Conservation (phyloP, 2,329 filamentous ascomycete species). For the Aspergillus sp. region DNA sequence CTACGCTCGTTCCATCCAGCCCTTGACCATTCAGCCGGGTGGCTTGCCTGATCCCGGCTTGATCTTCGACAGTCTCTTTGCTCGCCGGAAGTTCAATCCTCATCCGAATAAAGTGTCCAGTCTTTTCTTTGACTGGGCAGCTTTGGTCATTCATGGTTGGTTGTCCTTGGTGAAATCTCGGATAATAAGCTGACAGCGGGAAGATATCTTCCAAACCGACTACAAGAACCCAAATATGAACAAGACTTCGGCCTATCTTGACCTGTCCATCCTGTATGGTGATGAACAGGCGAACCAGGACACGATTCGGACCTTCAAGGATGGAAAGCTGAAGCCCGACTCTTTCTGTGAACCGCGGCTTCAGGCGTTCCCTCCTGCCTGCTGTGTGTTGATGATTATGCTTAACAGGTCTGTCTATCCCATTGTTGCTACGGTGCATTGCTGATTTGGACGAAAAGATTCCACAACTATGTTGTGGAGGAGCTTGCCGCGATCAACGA, state of each 20-base stretch:
- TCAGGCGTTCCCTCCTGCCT: conserved; percentile 61
- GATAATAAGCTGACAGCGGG: not conserved
- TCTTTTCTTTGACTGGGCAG: conserved; percentile 63
- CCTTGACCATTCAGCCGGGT: conserved; percentile 50
- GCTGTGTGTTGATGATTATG: conserved; percentile 64
- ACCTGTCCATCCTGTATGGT: conserved; percentile 63
- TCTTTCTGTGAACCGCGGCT: conserved; percentile 62
- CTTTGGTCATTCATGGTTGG: conserved; percentile 61
- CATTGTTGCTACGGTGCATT: not conserved
- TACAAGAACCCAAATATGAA: conserved; percentile 49
- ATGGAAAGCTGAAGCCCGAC: conserved; percentile 64
- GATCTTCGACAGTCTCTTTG: conserved; percentile 37
- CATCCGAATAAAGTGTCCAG: conserved; percentile 66
- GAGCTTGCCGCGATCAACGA: conserved; percentile 83
- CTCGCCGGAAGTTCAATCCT: conserved; percentile 33
- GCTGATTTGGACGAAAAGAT: conserved; percentile 27
- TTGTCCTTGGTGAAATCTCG: not conserved
- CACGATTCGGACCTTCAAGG: conserved; percentile 52
- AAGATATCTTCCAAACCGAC: conserved; percentile 63
- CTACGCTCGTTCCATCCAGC: conserved; percentile 57
- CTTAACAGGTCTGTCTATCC: conserved; percentile 37
- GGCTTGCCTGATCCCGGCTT: conserved; percentile 57
- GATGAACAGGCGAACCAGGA: conserved; percentile 45
- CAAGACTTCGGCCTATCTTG: conserved; percentile 63
- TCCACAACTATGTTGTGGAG: conserved; percentile 78